Base-by-base conservation (phyloP, 2,329 filamentous ascomycete species). In the Huntiella abstrusa region DNA sequence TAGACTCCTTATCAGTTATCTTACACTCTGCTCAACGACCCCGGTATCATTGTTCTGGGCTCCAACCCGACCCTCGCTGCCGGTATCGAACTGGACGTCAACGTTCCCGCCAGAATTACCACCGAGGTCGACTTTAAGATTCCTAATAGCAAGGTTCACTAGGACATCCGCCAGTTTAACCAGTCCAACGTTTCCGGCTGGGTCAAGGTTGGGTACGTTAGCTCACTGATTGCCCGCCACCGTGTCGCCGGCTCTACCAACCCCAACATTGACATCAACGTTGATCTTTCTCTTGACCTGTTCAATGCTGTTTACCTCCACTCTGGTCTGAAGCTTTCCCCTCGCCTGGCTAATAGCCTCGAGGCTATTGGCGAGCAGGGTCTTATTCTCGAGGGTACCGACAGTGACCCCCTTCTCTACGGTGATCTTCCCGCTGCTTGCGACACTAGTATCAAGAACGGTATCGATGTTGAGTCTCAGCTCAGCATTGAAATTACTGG, bases 221-320 rank as follows among this genome's bases (percentile, higher is more conserved):
- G 58, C 32, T 51, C 55, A 32, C 56, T 55, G 49, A 59, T 62
- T 50, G 55, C 60, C 45, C 55, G 55, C 19, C 54, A 60, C 43
- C 52, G 56, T 13, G 56, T 57, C 6, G 55, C 54, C 8, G 60
- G 59, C 2, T 52, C 53, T 4, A 42, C 62, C 46, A 59, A 61
- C 42, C 57, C 60, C 17, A 13, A 7, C n/a, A 10, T 39, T 16
- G n/a, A 38, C 13, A 17, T 45, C 4, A 56, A 51, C 33, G 54
- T 58, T 2, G 52, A 58, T n/a, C 54, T 64, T 55, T 57, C 64
- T 50, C 53, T 69, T 55, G 48, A 69, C 52, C 45, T 63, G 51
- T 39, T 45, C 43, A 28, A 45, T 22, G 19, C 13, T 6, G 12
- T 45, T 8, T 15, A 45, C 22, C 37, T 45, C 13, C 32, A 19